phyloP scores from a whole-genome alignment of 768 basidiomycete genomes.

The Mycena galericulata region DNA sequence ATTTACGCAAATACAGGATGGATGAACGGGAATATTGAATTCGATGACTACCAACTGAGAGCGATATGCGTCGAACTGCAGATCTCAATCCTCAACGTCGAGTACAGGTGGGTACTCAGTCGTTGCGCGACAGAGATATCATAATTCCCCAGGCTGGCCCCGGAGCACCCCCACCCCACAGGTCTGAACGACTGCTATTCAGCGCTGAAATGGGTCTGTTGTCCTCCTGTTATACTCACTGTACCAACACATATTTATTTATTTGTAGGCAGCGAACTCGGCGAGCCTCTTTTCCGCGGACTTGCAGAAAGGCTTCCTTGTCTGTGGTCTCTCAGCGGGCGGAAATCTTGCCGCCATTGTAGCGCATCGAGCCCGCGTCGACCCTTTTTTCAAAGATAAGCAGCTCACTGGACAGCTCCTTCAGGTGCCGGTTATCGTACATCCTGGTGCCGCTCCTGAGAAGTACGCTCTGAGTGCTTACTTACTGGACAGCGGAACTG shows the following conservation, averaged over 20 bases:
- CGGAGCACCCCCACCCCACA: constrained; percentile 26
- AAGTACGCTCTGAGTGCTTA: background rate
- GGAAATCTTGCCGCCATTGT: no score
- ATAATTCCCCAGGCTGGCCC: constrained; percentile 12
- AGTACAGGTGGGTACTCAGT: constrained; percentile 22
- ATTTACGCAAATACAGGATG: background rate
- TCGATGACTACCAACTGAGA: constrained; percentile 26
- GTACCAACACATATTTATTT: no score
- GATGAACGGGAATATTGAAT: constrained; percentile 12
- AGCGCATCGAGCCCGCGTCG: no score
- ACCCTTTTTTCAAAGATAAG: no score
- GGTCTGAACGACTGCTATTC: constrained; percentile 24
- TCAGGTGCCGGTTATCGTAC: constrained; percentile 22
- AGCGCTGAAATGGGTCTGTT: constrained; percentile 30
- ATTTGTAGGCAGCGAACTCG: constrained; percentile 15
- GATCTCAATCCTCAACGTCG: constrained; percentile 28
- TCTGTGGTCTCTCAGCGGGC: no score
- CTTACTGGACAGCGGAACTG: background rate
- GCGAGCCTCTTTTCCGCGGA: no score
- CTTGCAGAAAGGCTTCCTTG: no score
- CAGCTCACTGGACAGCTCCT: no score
- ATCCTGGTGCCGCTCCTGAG: constrained; percentile 19
- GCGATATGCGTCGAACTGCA: constrained; percentile 28
- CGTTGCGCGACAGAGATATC: background rate
- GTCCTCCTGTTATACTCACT: background rate